A percentile compares a stretch with the other conserved stretches of the same genome.
These are phyloP conservation scores for Stachybotrys elegans DNA, from an alignment of 2,329 filamentous ascomycete genomes.

Conservation along the genomic window DNA sequence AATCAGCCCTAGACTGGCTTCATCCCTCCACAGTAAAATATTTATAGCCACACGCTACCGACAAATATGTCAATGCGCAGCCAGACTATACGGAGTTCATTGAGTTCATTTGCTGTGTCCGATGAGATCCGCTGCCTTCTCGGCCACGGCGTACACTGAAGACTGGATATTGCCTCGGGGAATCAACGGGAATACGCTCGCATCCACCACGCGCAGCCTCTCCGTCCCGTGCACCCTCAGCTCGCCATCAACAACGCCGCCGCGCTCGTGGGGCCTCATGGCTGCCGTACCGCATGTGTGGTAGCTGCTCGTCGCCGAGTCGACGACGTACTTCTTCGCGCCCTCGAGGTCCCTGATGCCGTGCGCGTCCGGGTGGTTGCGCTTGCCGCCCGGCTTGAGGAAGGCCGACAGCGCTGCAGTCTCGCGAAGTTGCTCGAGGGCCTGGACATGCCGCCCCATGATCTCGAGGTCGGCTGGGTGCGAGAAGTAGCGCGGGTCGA, in stretches of 20 bases:
- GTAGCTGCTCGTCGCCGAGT: conserved; percentile 31
- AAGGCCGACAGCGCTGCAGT: conserved; percentile 35
- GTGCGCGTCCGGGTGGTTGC: conserved; percentile 20
- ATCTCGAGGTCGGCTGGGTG: conserved; percentile 52
- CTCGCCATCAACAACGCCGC: conserved; percentile 36
- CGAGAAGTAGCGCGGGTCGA: conserved; percentile 53
- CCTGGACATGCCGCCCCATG: conserved; percentile 33
- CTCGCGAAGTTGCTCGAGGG: conserved; percentile 13
- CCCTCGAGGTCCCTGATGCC: conserved; percentile 20
- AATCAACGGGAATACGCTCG: conserved; percentile 38
- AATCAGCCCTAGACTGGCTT: no score
- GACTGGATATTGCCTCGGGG: conserved; percentile 28
- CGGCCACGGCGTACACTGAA: conserved; percentile 21
- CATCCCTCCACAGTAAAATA: no score
- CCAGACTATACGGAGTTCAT: no score
- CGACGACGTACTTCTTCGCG: conserved; percentile 25
- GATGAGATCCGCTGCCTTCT: conserved; percentile 23
- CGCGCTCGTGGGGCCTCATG: conserved; percentile 38
- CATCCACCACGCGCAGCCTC: conserved; percentile 39
- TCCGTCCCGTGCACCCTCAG: conserved; percentile 36
- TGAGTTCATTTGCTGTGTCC: no score
- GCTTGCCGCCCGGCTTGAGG: conserved; percentile 28
- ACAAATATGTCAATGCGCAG: no score
- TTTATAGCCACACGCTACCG: no score
- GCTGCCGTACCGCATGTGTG: conserved; percentile 13